phyloP scores from a whole-genome alignment of 2,329 filamentous ascomycete genomes.

The Fusarium camptoceras region DNA sequence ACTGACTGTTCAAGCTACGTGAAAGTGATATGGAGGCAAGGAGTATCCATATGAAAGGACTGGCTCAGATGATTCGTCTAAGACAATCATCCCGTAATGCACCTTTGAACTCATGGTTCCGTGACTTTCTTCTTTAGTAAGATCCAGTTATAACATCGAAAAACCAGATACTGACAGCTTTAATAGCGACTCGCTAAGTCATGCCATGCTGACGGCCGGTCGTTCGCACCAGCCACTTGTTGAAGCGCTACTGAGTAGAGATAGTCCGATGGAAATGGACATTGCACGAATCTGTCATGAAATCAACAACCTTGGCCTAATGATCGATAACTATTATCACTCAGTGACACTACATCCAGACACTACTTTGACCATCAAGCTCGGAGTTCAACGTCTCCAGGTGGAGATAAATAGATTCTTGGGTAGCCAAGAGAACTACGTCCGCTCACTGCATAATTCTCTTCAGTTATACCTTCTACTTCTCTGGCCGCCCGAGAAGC shows the following conservation, averaged over 20 bases:
- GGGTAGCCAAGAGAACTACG: conserved; percentile 15
- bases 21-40: conserved; percentile 19
- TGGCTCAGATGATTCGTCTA: conserved; percentile 20
- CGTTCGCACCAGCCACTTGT: conserved; percentile 27
- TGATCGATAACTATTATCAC: not conserved
- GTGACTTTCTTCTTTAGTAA: conserved; percentile 21
- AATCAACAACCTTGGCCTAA: not conserved
- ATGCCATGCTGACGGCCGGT: conserved; percentile 5
- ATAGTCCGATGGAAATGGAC: not conserved
- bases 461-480: conserved; percentile 21
- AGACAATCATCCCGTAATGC: conserved; percentile 6
- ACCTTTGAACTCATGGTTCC: conserved; percentile 8
- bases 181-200: conserved; percentile 23
- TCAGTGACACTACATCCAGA: rapidly evolving
- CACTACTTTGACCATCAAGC: not conserved
- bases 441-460: conserved; percentile 21
- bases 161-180: rapidly evolving
- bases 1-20: conserved; percentile 17
- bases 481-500: conserved; percentile 8
- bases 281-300: conserved; percentile 6
- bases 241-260: conserved; percentile 17
- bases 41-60: conserved; percentile 25
- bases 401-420: conserved; percentile 14
- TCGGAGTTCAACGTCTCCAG: conserved; percentile 13
- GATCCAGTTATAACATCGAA: rapidly evolving